Base-by-base conservation (phyloP, 495 filamentous ascomycete genomes). In the Melanomma pulvis-pyrius region DNA sequence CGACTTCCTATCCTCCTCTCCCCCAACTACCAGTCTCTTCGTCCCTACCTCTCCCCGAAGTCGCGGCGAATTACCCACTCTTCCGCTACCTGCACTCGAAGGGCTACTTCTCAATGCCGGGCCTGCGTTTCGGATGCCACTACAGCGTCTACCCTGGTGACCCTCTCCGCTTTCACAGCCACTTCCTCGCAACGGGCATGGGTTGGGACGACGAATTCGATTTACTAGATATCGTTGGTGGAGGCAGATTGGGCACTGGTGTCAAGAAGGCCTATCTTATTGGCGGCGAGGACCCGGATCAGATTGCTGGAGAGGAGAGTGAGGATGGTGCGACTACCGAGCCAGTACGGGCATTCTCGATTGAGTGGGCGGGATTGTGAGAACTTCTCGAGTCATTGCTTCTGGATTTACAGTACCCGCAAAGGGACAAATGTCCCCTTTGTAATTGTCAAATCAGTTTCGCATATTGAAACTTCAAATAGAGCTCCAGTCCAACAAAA, bases 221-320 rank as follows among this genome's bases (percentile, higher is more conserved):
- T 52, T 79, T 98, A 74, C 82, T 96, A 62, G 88, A 94, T 67
- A 79, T 98, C 24, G 86, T 98, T 34, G 89, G 86, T 19, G 92
- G 92, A 1, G 96, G 96, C 6, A 80, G 94, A 67, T 73, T 98
- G 66, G 94, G 91, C 0, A 98, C 96, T 15, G 90, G 90, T 46
- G 96, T 98, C 32, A 98, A 98, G 79, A 98, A 98, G 77, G 90
- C 89, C 2, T 97, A 90, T 76, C 78, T 98, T 57, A 81, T 98
- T 69, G 94, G 94, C 9, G 93, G 92, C 2, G 60, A 68, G 25
- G 74, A 75, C 53, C 49, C 60, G 13, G 61, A 70, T 9, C 6
- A 5, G 26, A 29, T 2, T 29, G 25, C 51, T 6, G n/a, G 25
- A 13, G 29, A 21, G 6, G n/a, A 32, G 51, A 36, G n/a, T 8